These are phyloP conservation scores for Melampsora larici-populina DNA, from an alignment of 1,284 basidiomycete genomes.

Conservation along the genomic window DNA sequence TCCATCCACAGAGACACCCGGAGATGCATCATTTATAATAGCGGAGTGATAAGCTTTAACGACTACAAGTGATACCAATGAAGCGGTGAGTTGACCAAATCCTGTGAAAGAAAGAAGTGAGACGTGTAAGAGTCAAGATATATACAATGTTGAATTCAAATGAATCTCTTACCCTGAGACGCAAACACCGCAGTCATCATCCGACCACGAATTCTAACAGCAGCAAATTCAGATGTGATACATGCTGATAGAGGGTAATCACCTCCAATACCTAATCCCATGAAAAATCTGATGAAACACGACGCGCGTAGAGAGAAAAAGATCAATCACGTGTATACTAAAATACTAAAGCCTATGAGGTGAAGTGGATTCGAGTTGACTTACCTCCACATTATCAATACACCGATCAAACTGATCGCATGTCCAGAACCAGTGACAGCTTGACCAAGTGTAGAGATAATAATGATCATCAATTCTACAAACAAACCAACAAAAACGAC, in stretches of 20 bases:
- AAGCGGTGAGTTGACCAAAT: conserved; percentile 63
- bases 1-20: conserved; percentile 56
- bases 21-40: conserved; percentile 60
- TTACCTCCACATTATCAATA: conserved; percentile 68
- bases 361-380: conserved; percentile 52
- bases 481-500: neutral
- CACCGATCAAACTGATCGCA: conserved; percentile 67
- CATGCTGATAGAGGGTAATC: conserved; percentile 72
- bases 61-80: conserved; percentile 67
- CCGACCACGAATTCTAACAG: conserved; percentile 68
- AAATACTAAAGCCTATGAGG: conserved; percentile 1
- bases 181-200: conserved; percentile 59
- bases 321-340: conserved; percentile 44
- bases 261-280: conserved; percentile 63
- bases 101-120: conserved; percentile 53
- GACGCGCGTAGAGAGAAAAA: neutral
- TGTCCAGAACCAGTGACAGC: conserved; percentile 61
- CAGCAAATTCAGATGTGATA: conserved; percentile 67
- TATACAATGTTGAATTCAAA: neutral
- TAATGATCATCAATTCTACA: conserved; percentile 53
- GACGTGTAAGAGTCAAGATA: neutral
- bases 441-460: conserved; percentile 57
- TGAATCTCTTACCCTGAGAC: conserved; percentile 11
- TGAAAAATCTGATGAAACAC: conserved; percentile 44
- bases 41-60: conserved; percentile 66